phyloP scores from a whole-genome alignment of 306 rosid species.

The Alnus rubra region DNA sequence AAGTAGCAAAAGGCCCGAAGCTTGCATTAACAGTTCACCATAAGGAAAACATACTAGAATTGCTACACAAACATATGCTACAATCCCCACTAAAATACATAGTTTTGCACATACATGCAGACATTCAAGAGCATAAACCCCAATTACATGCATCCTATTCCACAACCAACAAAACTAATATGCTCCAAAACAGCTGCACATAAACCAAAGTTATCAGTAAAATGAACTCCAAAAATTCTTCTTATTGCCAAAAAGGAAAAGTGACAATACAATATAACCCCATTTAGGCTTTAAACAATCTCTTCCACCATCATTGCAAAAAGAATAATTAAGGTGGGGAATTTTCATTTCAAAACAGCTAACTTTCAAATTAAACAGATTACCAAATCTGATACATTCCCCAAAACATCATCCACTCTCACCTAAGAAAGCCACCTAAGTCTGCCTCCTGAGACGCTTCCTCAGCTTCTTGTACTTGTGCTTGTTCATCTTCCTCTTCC shows the following conservation, averaged over 20 bases:
- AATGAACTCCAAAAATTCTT: conserved; percentile 20
- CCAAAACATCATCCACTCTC: conserved; percentile 30
- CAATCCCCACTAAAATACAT: background rate
- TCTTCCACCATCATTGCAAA: background rate
- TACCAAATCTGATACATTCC: conserved; percentile 14
- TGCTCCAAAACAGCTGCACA: conserved; percentile 10
- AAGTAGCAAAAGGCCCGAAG: background rate
- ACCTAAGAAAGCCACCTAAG: conserved; percentile 43
- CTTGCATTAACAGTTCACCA: background rate
- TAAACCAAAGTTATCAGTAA: background rate
- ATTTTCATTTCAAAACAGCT: background rate
- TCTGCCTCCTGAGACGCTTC: conserved; percentile 65
- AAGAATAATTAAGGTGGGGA: background rate
- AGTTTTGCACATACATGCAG: background rate
- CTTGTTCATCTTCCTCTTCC: conserved; percentile 82
- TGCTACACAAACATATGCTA: background rate
- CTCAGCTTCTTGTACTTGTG: conserved; percentile 75
- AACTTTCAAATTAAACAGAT: background rate
- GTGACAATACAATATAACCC: conserved; percentile 4
- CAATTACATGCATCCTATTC: conserved; percentile 10
- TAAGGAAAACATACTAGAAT: background rate
- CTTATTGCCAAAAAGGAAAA: background rate
- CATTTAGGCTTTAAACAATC: conserved; percentile 6
- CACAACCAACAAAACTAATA: background rate
- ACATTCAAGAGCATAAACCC: background rate